phyloP scores from a whole-genome alignment of 129 eudicot genomes.

The Centella asiatica region DNA sequence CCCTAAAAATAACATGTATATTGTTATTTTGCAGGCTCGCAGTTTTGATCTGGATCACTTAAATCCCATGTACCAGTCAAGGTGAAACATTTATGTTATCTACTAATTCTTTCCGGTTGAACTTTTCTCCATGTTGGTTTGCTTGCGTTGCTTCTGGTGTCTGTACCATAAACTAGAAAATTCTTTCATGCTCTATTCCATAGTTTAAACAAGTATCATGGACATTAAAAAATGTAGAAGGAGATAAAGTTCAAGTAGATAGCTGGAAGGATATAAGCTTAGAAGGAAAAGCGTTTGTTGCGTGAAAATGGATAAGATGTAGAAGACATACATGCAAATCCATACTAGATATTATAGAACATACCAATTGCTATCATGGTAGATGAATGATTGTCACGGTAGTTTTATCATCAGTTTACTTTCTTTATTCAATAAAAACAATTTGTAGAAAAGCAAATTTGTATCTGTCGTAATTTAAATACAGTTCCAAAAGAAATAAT shows the following conservation, averaged over 20 bases:
- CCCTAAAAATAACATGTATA: conserved; percentile 2
- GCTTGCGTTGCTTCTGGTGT: background rate
- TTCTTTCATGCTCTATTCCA: background rate
- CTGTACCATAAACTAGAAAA: background rate
- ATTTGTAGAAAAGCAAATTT: too few species aligned
- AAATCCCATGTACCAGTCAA: conserved; percentile 78
- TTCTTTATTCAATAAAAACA: too few species aligned
- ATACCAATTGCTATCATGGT: too few species aligned
- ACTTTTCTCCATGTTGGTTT: background rate
- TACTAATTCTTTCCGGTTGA: background rate
- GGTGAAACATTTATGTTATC: conserved; percentile 25
- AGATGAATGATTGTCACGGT: too few species aligned
- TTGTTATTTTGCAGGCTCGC: conserved; percentile 51
- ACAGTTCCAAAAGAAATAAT: too few species aligned
- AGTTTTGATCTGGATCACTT: conserved; percentile 57
- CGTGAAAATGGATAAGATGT: too few species aligned
- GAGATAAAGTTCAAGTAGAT: background rate
- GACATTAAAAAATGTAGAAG: too few species aligned
- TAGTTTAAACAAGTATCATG: background rate
- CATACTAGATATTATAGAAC: too few species aligned
- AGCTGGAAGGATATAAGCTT: background rate
- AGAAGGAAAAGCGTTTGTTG: too few species aligned
- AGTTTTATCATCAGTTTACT: too few species aligned
- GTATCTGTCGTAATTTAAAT: too few species aligned
- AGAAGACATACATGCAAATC: too few species aligned